Conservation (phyloP, 345 rosid species). For the Eucalyptus grandis region DNA sequence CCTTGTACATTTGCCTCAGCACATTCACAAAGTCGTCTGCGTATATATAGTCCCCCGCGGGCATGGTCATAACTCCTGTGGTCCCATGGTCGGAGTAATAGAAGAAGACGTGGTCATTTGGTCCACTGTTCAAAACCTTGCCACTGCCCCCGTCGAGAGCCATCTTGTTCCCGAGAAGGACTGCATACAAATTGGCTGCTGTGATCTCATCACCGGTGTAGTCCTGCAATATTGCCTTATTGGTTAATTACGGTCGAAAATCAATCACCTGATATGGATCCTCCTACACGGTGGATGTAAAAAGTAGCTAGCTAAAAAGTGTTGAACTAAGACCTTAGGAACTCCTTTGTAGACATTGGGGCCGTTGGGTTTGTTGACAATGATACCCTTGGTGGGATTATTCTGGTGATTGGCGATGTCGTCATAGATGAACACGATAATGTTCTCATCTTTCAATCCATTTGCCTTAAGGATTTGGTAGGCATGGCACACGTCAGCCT, state of each 20-base stretch:
- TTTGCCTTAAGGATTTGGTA: constrained; percentile 43
- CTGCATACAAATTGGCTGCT: constrained; percentile 27
- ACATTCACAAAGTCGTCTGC: constrained; percentile 32
- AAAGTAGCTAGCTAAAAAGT: background rate
- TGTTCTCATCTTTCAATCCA: constrained; percentile 60
- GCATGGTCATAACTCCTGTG: constrained; percentile 30
- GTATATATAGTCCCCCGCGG: background rate
- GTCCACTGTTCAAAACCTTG: constrained; percentile 44
- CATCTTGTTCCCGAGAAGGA: constrained; percentile 34
- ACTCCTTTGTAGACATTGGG: constrained; percentile 54
- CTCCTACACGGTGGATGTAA: background rate
- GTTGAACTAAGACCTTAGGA: constrained; percentile 29
- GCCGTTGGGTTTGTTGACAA: constrained; percentile 58
- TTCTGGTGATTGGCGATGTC: constrained; percentile 31
- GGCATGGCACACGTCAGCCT: constrained; percentile 78
- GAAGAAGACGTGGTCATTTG: constrained; percentile 33
- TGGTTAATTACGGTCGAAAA: background rate
- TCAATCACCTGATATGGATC: background rate
- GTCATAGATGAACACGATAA: constrained; percentile 72
- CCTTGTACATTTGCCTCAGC: constrained; percentile 28
- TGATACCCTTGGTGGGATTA: constrained; percentile 53
- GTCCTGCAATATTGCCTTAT: constrained; percentile 14
- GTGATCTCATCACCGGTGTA: constrained; percentile 23
- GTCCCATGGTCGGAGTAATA: constrained; percentile 53
- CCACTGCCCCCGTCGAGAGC: constrained; percentile 50